Base-by-base conservation (phyloP, 176 grass and related monocot genomes). In the Hordeum vulgare region DNA sequence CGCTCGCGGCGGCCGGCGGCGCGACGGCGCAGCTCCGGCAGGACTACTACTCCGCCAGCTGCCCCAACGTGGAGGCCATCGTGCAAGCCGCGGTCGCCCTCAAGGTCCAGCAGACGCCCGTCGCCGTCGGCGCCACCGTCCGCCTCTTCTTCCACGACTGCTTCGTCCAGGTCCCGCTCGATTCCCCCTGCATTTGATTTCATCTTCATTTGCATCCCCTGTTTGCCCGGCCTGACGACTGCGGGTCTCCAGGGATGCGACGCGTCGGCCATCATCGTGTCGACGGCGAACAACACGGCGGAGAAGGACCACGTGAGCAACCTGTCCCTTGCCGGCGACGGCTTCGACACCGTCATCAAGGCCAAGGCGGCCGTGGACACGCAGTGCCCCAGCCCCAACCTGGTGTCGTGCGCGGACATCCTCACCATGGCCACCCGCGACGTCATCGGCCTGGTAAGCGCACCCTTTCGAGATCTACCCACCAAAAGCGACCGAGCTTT, bases 101-200 rank as follows among this genome's bases (percentile, higher is more conserved):
- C 78, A 97, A 97, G 81, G 76, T 94, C 62, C 74, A 83, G 74
- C 74, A 84, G 72, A 89, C 89, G 40, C 28, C 69, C 34, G 62
- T 94, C 66, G 33, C 95, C 78, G 75, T 91, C 40, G 90, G 90
- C 18, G 86, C 95, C 78, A 94, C 92, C 5, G 10, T 97, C 28
- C 95, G 95, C 83, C 90, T 97, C 58, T 97, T 94, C 92, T 97
- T 94, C 86, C 95, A 97, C 77, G 92, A 94, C 74, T 97, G 95
- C 88, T 93, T 97, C 75, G 95, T 97, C 66, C 72, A 93, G 92
- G 95, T 94, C 13, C 6, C 3, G 0, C 2, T 39, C 4, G 14
- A 25, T 20, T 5, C 44, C 61, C 61, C 41, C 76, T 41, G 64
- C 33, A 66, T 35, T 17, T 34, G 9, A 65, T 18, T 29, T 29